Conservation (phyloP, 441 rosid species). For the Euphorbia celastroides region DNA sequence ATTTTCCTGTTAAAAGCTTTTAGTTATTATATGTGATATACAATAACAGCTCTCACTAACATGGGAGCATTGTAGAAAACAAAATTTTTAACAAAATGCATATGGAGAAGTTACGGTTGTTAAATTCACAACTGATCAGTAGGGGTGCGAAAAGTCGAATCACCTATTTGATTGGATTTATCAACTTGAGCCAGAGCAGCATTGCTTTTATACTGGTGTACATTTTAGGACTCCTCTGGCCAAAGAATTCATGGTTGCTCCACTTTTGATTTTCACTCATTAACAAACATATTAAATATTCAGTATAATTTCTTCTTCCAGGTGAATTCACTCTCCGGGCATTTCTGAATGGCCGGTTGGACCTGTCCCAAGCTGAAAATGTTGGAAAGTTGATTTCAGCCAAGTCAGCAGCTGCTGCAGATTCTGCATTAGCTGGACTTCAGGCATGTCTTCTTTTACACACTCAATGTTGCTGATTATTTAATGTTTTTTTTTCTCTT, state of each 20-base stretch:
- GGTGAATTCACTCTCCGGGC: constrained; percentile 98
- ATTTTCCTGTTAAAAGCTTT: no score
- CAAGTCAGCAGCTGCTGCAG: constrained; percentile 81
- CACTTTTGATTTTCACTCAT: neutral
- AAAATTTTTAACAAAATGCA: no score
- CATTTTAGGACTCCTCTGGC: no score
- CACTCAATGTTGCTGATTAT: constrained; percentile 2
- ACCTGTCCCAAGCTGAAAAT: constrained; percentile 90
- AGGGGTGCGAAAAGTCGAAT: no score
- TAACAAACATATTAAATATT: neutral
- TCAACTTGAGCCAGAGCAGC: no score
- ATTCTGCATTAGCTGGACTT: constrained; percentile 86
- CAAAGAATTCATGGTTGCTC: neutral
- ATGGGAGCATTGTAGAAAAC: neutral
- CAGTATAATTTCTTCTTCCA: constrained; percentile 18
- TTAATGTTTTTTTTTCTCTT: neutral
- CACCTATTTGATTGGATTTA: no score
- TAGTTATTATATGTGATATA: no score
- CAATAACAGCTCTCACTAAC: no score
- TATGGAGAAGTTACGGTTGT: no score
- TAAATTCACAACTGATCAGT: no score
- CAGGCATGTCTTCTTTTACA: constrained; percentile 56
- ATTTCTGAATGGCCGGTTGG: constrained; percentile 89
- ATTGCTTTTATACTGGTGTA: no score
- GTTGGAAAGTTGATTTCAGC: constrained; percentile 74